phyloP scores from a whole-genome alignment of 2,329 filamentous ascomycete genomes.

The Madurella fahalii region DNA sequence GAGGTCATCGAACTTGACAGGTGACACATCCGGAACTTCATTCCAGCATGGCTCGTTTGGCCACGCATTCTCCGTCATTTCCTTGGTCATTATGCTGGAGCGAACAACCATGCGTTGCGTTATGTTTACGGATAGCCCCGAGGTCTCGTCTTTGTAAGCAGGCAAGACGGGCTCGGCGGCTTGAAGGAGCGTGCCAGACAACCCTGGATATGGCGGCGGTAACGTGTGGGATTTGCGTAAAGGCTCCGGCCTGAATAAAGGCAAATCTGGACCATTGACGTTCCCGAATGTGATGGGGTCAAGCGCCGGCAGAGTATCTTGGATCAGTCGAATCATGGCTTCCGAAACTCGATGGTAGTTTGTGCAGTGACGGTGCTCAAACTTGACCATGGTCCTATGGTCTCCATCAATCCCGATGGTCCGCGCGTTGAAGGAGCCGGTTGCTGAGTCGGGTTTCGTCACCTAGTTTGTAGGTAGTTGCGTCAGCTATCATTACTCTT shows the following conservation, averaged over 20 bases:
- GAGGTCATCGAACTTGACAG: slow-evolving; percentile 4
- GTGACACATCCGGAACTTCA: not conserved
- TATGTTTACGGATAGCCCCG: too few species aligned
- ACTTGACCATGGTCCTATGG: slow-evolving; percentile 16
- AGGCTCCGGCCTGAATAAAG: not conserved
- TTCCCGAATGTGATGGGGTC: not conserved
- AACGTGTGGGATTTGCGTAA: not conserved
- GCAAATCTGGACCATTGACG: not conserved
- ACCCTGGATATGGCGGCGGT: not conserved
- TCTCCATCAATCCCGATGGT: slow-evolving; percentile 11
- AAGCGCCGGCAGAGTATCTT: slow-evolving; percentile 4
- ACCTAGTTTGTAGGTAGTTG: not conserved
- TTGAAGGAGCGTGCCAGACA: not conserved
- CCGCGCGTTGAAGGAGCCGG: slow-evolving; percentile 5
- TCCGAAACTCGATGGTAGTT: slow-evolving; percentile 10
- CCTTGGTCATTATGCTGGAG: not conserved
- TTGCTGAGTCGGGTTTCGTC: slow-evolving; percentile 12
- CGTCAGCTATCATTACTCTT: not conserved
- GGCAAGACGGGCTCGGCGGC: not conserved
- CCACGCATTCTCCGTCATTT: not conserved
- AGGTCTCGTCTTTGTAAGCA: not conserved
- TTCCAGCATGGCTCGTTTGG: not conserved
- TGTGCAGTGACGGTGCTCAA: slow-evolving; percentile 3
- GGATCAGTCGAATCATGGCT: slow-evolving; percentile 13
- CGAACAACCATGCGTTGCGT: too few species aligned